A percentile compares a stretch with the other conserved stretches of the same genome.
These are phyloP conservation scores for Clonostachys byssicola DNA, from an alignment of 2,329 filamentous ascomycete species.

Conservation along the genomic window DNA sequence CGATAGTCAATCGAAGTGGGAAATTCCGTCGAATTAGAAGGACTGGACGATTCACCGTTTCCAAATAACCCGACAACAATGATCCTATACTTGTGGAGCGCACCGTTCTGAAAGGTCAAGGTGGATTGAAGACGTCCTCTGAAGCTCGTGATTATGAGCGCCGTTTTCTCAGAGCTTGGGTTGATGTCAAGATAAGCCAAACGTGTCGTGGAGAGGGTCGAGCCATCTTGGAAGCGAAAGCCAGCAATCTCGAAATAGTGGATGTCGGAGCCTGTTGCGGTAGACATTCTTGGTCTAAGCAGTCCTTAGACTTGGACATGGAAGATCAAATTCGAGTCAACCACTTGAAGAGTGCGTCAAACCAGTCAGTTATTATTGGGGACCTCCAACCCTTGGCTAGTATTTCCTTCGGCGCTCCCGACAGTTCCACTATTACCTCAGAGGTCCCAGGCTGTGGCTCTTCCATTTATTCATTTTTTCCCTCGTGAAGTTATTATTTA, in stretches of 20 bases:
- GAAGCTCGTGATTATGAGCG: slow-evolving; percentile 51
- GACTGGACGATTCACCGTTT: slow-evolving; percentile 41
- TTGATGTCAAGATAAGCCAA: slow-evolving; percentile 19
- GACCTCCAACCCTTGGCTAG: too few species aligned
- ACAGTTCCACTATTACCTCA: too few species aligned
- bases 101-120: slow-evolving; percentile 35
- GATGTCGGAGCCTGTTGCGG: not conserved
- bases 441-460: too few species aligned
- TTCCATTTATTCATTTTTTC: too few species aligned
- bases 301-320: too few species aligned
- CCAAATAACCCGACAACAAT: slow-evolving; percentile 40
- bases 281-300: not conserved
- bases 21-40: slow-evolving; percentile 36
- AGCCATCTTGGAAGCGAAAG: slow-evolving; percentile 26
- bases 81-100: slow-evolving; percentile 34
- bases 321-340: too few species aligned
- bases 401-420: too few species aligned
- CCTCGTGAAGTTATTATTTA: too few species aligned
- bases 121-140: slow-evolving; percentile 44
- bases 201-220: slow-evolving; percentile 16
- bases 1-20: slow-evolving; percentile 29
- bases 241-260: slow-evolving; percentile 23
- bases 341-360: too few species aligned
- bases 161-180: slow-evolving; percentile 24
- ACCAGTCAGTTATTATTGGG: too few species aligned